Evolutionary conservation across 2,329 filamentous ascomycete species (phyloP).

Genomic region (Dryadomyces quercivorus): DNA sequence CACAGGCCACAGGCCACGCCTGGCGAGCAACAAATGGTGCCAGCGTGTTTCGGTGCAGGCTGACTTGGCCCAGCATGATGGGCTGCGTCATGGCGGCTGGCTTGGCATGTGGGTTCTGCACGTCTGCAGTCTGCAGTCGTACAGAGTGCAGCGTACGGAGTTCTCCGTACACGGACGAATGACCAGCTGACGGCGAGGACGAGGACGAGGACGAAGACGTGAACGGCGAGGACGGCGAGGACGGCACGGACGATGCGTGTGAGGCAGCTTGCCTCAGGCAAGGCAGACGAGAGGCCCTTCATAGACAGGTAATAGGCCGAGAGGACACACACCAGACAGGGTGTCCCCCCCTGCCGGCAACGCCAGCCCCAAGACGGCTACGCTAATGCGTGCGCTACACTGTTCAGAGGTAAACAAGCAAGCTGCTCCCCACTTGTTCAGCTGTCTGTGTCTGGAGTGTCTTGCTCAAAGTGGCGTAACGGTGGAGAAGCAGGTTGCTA

Average conservation of each 20-base stretch:
- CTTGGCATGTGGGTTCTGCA: no score
- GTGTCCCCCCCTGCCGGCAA: no score
- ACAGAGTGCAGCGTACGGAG: no score
- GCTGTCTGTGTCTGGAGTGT: not conserved
- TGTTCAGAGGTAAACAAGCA: not conserved
- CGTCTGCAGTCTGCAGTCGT: no score
- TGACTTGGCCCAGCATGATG: not conserved
- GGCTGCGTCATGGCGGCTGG: no score
- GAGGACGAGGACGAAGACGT: no score
- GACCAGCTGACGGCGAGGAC: no score
- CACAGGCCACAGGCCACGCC: no score
- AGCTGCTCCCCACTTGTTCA: not conserved
- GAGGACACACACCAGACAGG: not conserved
- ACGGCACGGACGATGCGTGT: no score
- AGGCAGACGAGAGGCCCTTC: not conserved
- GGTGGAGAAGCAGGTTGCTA: not conserved
- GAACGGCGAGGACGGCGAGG: no score
- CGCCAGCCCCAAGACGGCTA: not conserved
- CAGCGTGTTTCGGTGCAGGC: not conserved
- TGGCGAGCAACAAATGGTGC: not conserved
- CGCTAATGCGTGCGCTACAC: conserved; percentile 3
- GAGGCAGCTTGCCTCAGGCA: no score
- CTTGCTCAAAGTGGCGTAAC: conserved; percentile 3
- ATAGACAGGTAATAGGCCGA: not conserved
- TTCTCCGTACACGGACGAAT: no score